Base-by-base conservation (phyloP, 2,329 filamentous ascomycete species). In the Colletotrichum sp. region DNA sequence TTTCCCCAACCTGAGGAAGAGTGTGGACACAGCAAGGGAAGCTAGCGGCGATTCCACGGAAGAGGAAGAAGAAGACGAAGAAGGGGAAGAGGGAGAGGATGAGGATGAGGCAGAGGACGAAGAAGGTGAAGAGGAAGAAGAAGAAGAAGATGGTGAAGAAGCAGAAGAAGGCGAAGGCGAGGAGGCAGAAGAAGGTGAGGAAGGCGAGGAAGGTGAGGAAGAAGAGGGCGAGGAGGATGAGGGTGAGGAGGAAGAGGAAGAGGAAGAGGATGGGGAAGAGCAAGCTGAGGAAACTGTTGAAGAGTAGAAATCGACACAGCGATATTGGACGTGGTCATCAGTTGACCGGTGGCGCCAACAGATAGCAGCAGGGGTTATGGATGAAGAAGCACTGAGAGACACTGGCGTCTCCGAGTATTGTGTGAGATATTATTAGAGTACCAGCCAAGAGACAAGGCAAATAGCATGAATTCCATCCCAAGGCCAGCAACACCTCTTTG, bases 1-100 rank as follows among this genome's bases (percentile, higher is more conserved):
- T 3, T 91, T 91, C 69, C 89, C 89, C 0, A 89, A 89, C 73
- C 79, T 91, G 12, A 80, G 85, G 73, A 83, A 83, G 80, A 85
- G 84, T 64, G 81, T 82, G 60, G 85, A 85, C 62, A 79, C 79
- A 12, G 49, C 26, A 52, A 62, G 59, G 6, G 68, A 36, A 28
- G 71, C 60, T 21, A 70, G 32, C 12, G 44, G 68, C 13, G 21
- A 81, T 76, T 57, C 82, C 78, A 57, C 80, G 78, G 71, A 69
- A 12, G 67, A 82, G 64, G 36, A 82, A 68, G 72, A 81, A 68
- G 82, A 77, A 4, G 84, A 84, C 4, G 78, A 67, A 4, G 78
- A 76, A 24, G 78, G 69, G 5, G 74, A 68, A 5, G 75, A 72
- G 6, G 76, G 73, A 13, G 77, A 80, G 72, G 6, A 76, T 21